These are phyloP conservation scores for Brassica rapa DNA, from an alignment of 345 rosid species.

Conservation along the genomic window DNA sequence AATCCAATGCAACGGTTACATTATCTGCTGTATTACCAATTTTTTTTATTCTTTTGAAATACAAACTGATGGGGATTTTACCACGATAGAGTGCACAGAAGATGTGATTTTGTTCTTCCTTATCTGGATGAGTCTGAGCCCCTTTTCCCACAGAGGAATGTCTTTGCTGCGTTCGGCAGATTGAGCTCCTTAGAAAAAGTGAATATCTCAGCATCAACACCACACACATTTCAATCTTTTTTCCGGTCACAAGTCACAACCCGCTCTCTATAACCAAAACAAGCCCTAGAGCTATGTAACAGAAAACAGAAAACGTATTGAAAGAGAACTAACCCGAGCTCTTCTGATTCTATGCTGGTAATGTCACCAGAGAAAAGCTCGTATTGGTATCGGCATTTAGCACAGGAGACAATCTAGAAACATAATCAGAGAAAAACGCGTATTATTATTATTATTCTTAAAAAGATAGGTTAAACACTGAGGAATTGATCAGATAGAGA, in stretches of 20 bases:
- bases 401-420: slow-evolving; percentile 79
- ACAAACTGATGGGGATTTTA: slow-evolving; percentile 37
- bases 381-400: slow-evolving; percentile 85
- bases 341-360: slow-evolving; percentile 71
- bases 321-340: slow-evolving; percentile 71
- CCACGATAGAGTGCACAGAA: slow-evolving; percentile 93
- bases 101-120: slow-evolving; percentile 69
- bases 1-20: slow-evolving; percentile 21
- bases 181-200: slow-evolving; percentile 98
- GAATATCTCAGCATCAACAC: slow-evolving; percentile 93
- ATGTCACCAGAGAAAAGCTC: slow-evolving; percentile 94
- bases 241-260: slow-evolving; percentile 10
- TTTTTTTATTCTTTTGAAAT: background rate
- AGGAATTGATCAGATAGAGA: background rate
- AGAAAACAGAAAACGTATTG: background rate
- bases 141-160: slow-evolving; percentile 87
- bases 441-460: background rate
- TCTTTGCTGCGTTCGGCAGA: slow-evolving; percentile 99
- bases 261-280: background rate
- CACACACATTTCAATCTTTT: slow-evolving; percentile 44
- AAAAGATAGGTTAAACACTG: background rate
- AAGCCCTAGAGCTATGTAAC: slow-evolving; percentile 12
- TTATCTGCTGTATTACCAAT: background rate
- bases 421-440: background rate
- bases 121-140: slow-evolving; percentile 75